phyloP scores from a whole-genome alignment of 2,329 filamentous ascomycete genomes.

The Didymella exigua region DNA sequence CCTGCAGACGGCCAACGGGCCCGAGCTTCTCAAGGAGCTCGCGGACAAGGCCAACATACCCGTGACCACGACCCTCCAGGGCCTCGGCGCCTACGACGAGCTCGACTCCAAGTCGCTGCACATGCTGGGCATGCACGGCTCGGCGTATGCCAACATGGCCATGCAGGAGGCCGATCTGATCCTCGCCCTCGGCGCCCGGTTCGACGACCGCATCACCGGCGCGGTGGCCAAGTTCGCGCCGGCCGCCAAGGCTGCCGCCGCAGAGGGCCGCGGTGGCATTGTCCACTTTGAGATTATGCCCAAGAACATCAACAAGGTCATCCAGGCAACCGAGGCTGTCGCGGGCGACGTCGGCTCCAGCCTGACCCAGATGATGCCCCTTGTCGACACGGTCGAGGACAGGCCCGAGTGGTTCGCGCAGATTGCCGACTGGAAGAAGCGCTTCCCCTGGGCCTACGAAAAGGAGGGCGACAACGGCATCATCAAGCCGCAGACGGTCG shows the following conservation, averaged over 20 bases:
- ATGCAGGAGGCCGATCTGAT: constrained; percentile 98
- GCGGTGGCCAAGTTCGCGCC: constrained; percentile 87
- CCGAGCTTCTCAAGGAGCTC: constrained; percentile 80
- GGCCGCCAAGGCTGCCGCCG: constrained; percentile 80
- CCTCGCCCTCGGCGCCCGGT: constrained; percentile 89
- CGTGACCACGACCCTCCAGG: constrained; percentile 94
- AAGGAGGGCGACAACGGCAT: constrained; percentile 73
- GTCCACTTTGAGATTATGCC: constrained; percentile 98
- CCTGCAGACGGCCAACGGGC: constrained; percentile 77
- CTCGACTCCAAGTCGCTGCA: constrained; percentile 91
- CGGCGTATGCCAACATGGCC: constrained; percentile 95
- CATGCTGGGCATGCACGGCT: constrained; percentile 99
- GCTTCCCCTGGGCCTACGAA: constrained; percentile 89
- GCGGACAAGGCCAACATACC: constrained; percentile 89
- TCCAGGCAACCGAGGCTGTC: constrained; percentile 93
- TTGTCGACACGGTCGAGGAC: constrained; percentile 67
- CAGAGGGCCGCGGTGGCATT: constrained; percentile 87
- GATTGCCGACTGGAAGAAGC: constrained; percentile 88
- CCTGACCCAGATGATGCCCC: constrained; percentile 74
- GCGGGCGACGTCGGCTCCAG: constrained; percentile 90
- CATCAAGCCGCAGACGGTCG: constrained; percentile 94
- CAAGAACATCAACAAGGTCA: constrained; percentile 99
- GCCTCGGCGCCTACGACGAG: constrained; percentile 90
- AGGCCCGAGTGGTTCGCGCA: constrained; percentile 86
- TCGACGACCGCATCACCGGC: constrained; percentile 92